Conservation (phyloP, 2,329 filamentous ascomycete genomes). For the Aspergillus carbonarius region DNA sequence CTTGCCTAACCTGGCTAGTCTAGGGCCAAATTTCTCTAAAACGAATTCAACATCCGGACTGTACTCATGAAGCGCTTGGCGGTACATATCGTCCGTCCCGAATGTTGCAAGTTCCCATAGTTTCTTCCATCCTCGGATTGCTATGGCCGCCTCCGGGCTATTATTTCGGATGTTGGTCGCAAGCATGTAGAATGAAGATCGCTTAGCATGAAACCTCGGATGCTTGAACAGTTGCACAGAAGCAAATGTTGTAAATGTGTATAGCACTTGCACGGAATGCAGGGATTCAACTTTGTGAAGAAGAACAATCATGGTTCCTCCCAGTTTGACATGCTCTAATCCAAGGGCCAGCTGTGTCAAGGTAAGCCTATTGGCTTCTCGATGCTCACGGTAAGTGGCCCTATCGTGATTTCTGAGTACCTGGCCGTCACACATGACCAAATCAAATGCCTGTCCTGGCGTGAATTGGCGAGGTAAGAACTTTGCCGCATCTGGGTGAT, state of each 20-base stretch:
- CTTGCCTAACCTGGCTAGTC: constrained; percentile 32
- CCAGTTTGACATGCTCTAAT: constrained; percentile 46
- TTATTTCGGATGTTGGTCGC: constrained; percentile 44
- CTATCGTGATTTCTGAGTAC: constrained; percentile 44
- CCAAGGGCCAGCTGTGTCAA: constrained; percentile 44
- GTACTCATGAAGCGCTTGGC: not conserved
- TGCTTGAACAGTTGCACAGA: constrained; percentile 50
- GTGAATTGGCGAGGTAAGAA: constrained; percentile 29
- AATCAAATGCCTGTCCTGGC: constrained; percentile 35
- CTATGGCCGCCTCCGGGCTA: constrained; percentile 30
- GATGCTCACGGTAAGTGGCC: constrained; percentile 31
- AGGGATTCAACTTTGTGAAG: constrained; percentile 51
- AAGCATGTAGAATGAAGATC: constrained; percentile 56
- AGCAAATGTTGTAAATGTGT: constrained; percentile 45
- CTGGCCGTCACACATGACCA: constrained; percentile 52
- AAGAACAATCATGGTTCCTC: constrained; percentile 54
- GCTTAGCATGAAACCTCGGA: constrained; percentile 36
- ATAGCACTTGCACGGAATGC: constrained; percentile 40
- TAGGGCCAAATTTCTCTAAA: constrained; percentile 38
- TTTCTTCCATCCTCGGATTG: constrained; percentile 39
- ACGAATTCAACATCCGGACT: constrained; percentile 24
- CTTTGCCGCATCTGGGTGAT: constrained; percentile 22
- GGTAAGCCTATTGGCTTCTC: constrained; percentile 43
- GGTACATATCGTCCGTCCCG: constrained; percentile 23
- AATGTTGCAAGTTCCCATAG: constrained; percentile 34